Evolutionary conservation across 1,139 yeast species (phyloP), one percentile per base, ranked within the genome.

Genomic region (Sugiyamaella sp.): DNA sequence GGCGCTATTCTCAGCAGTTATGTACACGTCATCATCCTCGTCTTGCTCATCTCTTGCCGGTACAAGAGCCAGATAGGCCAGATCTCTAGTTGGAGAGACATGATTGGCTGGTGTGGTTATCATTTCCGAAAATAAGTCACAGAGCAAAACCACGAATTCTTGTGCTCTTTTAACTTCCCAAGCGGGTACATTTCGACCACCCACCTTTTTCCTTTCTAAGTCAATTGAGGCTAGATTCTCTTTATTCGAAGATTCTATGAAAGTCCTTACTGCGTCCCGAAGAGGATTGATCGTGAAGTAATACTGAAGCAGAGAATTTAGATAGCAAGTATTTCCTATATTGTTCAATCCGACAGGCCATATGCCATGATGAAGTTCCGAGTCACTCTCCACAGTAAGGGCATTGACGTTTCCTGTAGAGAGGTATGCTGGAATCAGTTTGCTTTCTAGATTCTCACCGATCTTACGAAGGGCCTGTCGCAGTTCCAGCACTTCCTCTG

Each of bases 321-420:
- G 76, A 63, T 93, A 93, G 69, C 99, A 93, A 0, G 99, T 91
- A 66, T 93, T 93, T 32, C 99, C 98, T 61, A 90, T 90, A 66
- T 93, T 93, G 68, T 86, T 89, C 65, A 93, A 77, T 0, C 98
- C 99, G 4, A 90, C 89, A 0, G 98, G 98, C 82, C 82, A 59
- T 19, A 47, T 49, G 22, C 50, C 40, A 29, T 58, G 58, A 16
- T 56, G 51, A 8, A 51, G 59, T 2, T 55, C 58, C 1, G 51
- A 40, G 2, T 35, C 56, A 3, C 59, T 46, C n/a, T 45, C 58
- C 12, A 32, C 46, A 2, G 44, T 20, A 14, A 48, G 14, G 4
- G 12, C 42, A 17, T 10, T 12, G 27, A 16, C 43, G 21, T 21
- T 21, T 9, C 69, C 68, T 8, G 63, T 62, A 17, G 55, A 59